Evolutionary conservation across 139 green algal species (phyloP).

Genomic region (Chlorella vulgaris): DNA sequence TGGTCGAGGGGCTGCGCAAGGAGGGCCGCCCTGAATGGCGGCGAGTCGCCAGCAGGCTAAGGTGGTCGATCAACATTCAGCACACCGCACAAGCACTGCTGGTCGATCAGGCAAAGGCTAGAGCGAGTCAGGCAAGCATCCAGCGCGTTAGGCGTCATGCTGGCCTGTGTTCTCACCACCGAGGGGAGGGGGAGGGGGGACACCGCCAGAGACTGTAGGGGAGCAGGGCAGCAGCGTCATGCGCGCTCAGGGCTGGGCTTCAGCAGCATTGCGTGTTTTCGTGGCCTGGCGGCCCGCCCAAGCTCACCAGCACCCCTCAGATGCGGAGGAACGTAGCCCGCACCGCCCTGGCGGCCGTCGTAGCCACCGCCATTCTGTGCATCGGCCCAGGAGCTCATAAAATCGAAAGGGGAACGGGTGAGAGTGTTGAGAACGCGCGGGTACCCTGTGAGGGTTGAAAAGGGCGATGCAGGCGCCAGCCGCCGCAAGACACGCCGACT

Average conservation of each 20-base stretch:
- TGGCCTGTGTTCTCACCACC: slow-evolving; percentile 5
- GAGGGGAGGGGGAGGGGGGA: slow-evolving; percentile 9
- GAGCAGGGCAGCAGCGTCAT: neutral
- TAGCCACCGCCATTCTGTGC: neutral
- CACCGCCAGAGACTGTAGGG: neutral
- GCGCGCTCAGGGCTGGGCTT: neutral
- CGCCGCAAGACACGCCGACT: too few species aligned
- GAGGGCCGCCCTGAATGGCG: too few species aligned
- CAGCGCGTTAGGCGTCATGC: neutral
- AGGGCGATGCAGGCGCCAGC: neutral
- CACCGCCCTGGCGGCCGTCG: neutral
- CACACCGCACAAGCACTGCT: too few species aligned
- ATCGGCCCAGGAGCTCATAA: slow-evolving; percentile 37
- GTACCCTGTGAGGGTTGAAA: neutral
- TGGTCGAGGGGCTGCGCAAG: too few species aligned
- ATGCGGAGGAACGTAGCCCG: slow-evolving; percentile 81
- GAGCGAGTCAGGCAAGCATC: too few species aligned
- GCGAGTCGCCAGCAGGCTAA: too few species aligned
- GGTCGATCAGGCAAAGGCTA: too few species aligned
- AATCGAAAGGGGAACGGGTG: neutral
- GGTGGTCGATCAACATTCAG: too few species aligned
- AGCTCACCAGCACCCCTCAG: slow-evolving; percentile 53
- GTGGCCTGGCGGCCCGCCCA: neutral
- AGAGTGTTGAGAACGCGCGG: neutral
- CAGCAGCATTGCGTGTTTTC: neutral